Evolutionary conservation across 208 protist genomes (phyloP), one percentile per base, ranked within the genome.

Genomic region (Wallacemonas collosoma): DNA sequence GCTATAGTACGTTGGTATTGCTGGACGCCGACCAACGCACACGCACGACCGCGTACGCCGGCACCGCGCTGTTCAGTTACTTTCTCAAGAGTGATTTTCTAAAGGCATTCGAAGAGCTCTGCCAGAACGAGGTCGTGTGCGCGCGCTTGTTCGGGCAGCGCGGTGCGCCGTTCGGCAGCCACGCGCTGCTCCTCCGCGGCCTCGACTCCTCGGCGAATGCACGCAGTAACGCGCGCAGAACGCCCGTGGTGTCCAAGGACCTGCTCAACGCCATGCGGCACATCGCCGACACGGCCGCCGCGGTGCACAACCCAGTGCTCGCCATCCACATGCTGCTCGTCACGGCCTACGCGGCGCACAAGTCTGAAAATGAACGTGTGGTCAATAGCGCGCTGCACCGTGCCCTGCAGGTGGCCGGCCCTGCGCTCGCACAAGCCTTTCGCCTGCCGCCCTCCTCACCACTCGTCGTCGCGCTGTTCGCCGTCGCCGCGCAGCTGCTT

Each of bases 41-140:
- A 17, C 51, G 63, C 3, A 39, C 57, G 55, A 71, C 65, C 41
- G 74, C 65, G 5, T 75, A 79, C 43, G 80, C 86, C 17, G 86
- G 83, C n/a, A 73, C 82, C 8, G 76, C 90, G 26, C 69, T 87
- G 36, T 95, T 93, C 68, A 55, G 64, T 73, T 93, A 93, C 76
- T 93, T 95, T 64, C 58, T 81, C 61, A 87, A 89, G 57, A 85
- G 75, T 53, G 83, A 80, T 48, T 73, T 89, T 45, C 73, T 75
- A 0, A 77, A 82, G 58, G 77, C 83, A 0, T 95, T 95, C 67
- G 84, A 81, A 35, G 84, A 95, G 60, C 84, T 84, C 63, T 91
- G 86, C 64, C 72, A 77, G 62, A 88, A 87, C 53, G 87, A 93
- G 48, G 71, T 75, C 17, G 79, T 93, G 53, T 85, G 77, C 62